Evolutionary conservation across 352 stramenopile species (phyloP), one percentile per base, ranked within the genome.

Genomic region (Phytopythium litorale): DNA sequence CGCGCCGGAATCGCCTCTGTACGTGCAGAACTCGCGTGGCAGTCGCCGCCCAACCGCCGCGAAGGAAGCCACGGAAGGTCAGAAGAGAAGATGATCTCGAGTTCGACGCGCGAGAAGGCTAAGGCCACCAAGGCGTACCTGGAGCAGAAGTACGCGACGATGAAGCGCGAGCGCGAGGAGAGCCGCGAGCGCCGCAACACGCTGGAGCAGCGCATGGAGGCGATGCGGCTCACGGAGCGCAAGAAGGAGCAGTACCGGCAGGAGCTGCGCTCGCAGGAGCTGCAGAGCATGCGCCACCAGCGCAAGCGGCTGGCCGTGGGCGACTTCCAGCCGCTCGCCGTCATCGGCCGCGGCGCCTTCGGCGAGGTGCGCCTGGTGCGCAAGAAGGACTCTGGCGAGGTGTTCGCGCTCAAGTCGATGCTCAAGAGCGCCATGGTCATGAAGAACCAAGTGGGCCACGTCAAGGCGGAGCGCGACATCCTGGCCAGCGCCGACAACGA

Each of bases 321-420:
- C 38, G 98, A 99, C 75, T 99, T 99, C 73, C 88, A 99, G 64
- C 94, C 90, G 33, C 78, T 99, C 1, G 91, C 91, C 2, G 91
- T 99, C 4, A 98, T 99, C 72, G 98, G 98, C 7, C 75, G 97
- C 30, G 98, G 98, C n/a, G 97, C 98, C 15, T 99, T 99, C 71
- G 98, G 98, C 32, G 97, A 99, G 70, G 98, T 99, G 35, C 84
- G 85, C 13, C 79, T 96, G 19, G 87, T 94, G 58, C 81, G 85
- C 45, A 91, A 96, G 71, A 75, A 82, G 52, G 83, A 96, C 64
- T 81, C 76, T 33, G 88, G 87, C 56, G 84, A 96, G 55, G 83
- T 97, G 37, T 97, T 96, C 68, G 91, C 91, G 64, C 88, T 97
- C 72, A 97, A 97, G 76, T 92, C 80, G 63, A 93, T 97, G 74